Conservation (phyloP, 176 grass and related monocot species). For the Hordeum marinum region DNA sequence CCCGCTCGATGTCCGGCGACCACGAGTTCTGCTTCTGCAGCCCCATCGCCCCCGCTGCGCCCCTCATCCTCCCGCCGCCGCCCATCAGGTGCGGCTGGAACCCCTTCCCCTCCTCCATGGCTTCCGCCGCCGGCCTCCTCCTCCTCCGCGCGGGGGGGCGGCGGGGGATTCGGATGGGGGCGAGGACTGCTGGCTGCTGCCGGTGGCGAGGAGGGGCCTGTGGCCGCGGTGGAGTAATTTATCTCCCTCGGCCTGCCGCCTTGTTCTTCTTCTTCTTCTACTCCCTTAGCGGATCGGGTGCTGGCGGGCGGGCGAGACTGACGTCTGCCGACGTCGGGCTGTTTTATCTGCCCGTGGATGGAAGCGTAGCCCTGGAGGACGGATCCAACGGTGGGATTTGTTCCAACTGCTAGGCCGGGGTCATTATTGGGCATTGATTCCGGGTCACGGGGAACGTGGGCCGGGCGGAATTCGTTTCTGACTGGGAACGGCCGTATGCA, state of each 20-base stretch:
- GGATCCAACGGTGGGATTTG: constrained; percentile 2
- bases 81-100: background rate
- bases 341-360: background rate
- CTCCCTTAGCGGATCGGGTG: background rate
- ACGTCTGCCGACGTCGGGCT: constrained; percentile 22
- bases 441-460: constrained; percentile 18
- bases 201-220: background rate
- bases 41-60: background rate
- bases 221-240: constrained; percentile 21
- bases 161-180: background rate
- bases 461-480: background rate
- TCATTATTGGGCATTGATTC: constrained; percentile 25
- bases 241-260: background rate
- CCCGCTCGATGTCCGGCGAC: constrained; percentile 77
- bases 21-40: constrained; percentile 81
- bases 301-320: background rate
- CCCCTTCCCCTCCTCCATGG: constrained; percentile 34
- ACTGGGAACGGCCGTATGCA: too few relatives aligned
- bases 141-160: constrained; percentile 26
- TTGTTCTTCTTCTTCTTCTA: background rate
- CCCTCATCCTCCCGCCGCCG: background rate
- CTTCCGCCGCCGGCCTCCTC: background rate
- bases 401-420: background rate
- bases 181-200: background rate
- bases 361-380: background rate